These are phyloP conservation scores for Diplosphaera chodatii DNA, from an alignment of 139 green algal genomes.

Conservation along the genomic window DNA sequence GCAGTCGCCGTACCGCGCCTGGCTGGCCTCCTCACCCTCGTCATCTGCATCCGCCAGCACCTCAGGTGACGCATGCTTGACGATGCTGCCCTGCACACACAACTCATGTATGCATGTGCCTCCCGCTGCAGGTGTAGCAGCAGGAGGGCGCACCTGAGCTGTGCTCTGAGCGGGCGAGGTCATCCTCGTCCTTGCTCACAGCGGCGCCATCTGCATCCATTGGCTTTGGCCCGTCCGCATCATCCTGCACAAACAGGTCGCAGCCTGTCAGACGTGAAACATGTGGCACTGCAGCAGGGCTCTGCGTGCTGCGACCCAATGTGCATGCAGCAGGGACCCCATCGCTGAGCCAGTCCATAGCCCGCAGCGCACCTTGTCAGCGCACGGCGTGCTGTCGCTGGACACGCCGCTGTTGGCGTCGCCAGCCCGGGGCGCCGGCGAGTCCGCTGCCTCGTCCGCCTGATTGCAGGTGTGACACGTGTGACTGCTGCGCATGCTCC, in stretches of 20 bases:
- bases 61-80: too few relatives aligned
- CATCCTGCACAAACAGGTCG: background rate
- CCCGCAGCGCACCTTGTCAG: background rate
- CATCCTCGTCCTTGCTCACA: background rate
- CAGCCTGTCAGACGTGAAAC: too few relatives aligned
- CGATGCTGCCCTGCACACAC: too few relatives aligned
- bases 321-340: too few relatives aligned
- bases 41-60: background rate
- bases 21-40: constrained; percentile 8
- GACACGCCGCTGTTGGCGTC: background rate
- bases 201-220: background rate
- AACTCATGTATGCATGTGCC: too few relatives aligned
- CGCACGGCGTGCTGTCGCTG: background rate
- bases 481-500: too few relatives aligned
- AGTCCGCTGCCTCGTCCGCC: background rate
- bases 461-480: too few relatives aligned
- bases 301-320: too few relatives aligned
- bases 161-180: background rate
- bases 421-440: too few relatives aligned
- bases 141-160: background rate
- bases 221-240: background rate
- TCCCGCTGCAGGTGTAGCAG: too few relatives aligned
- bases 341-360: too few relatives aligned
- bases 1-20: constrained; percentile 26
- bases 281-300: too few relatives aligned